Percentiles rank a stretch among this genome's conserved stretches.
phyloP scores from a whole-genome alignment of 352 stramenopile genomes.

The Labyrinthula sp. region DNA sequence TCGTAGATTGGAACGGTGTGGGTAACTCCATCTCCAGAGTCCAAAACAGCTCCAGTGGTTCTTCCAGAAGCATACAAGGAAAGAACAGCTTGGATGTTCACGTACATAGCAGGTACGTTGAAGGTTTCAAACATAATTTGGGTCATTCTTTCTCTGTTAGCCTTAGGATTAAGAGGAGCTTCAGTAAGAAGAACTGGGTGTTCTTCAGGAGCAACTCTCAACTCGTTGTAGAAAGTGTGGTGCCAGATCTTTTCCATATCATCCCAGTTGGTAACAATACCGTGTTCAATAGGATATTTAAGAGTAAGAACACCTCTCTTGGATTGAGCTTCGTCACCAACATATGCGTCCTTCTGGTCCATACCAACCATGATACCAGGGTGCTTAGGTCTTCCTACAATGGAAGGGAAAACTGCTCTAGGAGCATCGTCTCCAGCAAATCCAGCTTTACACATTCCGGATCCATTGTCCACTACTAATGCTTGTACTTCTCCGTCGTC shows the following conservation, averaged over 20 bases:
- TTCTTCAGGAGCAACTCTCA: conserved; percentile 74
- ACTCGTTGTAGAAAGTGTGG: conserved; percentile 97
- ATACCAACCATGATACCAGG: conserved; percentile 62
- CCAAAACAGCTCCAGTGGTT: conserved; percentile 62
- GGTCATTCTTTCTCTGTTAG: conserved; percentile 69
- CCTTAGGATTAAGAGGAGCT: conserved; percentile 61
- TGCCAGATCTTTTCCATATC: conserved; percentile 99
- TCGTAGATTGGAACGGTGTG: conserved; percentile 84
- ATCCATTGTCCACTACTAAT: conserved; percentile 23
- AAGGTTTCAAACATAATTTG: conserved; percentile 99
- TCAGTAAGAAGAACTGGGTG: conserved; percentile 80
- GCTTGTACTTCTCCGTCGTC: conserved; percentile 22
- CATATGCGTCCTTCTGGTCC: conserved; percentile 71
- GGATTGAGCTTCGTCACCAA: conserved; percentile 71
- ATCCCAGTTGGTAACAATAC: conserved; percentile 67
- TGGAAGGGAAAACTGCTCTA: conserved; percentile 48
- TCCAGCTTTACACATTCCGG: conserved; percentile 40
- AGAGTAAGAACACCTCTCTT: conserved; percentile 56
- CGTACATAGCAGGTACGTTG: conserved; percentile 90
- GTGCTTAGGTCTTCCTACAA: conserved; percentile 43
- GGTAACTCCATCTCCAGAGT: conserved; percentile 66
- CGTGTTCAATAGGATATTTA: conserved; percentile 61
- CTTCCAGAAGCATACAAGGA: conserved; percentile 64
- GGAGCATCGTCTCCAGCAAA: conserved; percentile 62
- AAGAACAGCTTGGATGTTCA: conserved; percentile 71